Conservation (phyloP, 2,329 filamentous ascomycete species). For the Nothopassalora personata region DNA sequence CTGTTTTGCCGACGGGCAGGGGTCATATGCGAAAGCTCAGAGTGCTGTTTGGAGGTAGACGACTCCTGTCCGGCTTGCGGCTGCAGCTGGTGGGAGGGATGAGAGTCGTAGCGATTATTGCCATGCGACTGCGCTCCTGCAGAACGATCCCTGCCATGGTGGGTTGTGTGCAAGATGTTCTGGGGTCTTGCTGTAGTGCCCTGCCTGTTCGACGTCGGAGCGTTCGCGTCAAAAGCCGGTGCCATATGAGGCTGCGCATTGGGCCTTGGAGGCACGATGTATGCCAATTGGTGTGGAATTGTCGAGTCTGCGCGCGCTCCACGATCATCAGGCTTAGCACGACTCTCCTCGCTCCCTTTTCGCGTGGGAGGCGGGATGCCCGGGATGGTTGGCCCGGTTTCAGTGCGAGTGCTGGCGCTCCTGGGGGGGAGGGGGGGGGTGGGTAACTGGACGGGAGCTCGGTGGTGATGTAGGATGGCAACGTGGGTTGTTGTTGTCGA, state of each 20-base stretch:
- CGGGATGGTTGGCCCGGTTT: background rate
- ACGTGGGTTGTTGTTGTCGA: background rate
- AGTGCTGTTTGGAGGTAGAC: constrained; percentile 1
- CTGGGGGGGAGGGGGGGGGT: too few relatives aligned
- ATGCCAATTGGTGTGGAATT: constrained; percentile 8
- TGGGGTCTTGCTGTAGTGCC: constrained; percentile 10
- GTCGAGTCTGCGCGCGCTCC: background rate
- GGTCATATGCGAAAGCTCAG: constrained; percentile 6
- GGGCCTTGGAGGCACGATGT: constrained; percentile 5
- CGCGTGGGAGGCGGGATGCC: background rate
- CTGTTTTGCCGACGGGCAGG: background rate
- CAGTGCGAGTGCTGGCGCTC: background rate
- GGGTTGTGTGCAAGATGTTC: constrained; percentile 10
- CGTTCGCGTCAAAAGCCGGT: constrained; percentile 12
- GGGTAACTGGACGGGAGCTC: background rate
- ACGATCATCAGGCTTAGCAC: constrained; percentile 1
- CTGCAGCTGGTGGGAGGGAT: background rate
- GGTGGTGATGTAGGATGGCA: background rate
- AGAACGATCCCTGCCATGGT: constrained; percentile 6
- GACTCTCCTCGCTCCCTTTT: background rate
- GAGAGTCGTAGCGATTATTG: background rate
- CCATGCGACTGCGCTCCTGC: background rate
- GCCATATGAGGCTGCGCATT: constrained; percentile 17
- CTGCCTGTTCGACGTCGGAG: constrained; percentile 8
- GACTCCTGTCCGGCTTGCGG: background rate